phyloP scores from a whole-genome alignment of 345 rosid species.

The Acer negundo region DNA sequence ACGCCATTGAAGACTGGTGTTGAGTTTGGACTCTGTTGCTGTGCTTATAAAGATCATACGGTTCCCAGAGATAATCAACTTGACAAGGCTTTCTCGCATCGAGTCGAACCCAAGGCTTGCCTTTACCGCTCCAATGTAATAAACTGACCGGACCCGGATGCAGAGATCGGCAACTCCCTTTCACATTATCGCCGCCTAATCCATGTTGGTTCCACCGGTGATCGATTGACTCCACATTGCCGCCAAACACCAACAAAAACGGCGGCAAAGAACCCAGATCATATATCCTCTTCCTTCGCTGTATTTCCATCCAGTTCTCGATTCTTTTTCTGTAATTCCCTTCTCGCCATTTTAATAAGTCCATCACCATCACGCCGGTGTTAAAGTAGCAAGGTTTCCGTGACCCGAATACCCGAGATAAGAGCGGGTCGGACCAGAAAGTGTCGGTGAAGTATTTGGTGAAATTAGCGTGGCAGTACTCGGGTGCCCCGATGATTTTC shows the following conservation, averaged over 20 bases:
- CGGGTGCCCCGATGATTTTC: conserved; percentile 86
- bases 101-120: conserved; percentile 92
- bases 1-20: conserved; percentile 25
- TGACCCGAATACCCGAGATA: conserved; percentile 57
- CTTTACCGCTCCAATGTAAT: conserved; percentile 98
- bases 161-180: conserved; percentile 77
- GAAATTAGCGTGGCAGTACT: conserved; percentile 93
- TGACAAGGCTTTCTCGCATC: conserved; percentile 79
- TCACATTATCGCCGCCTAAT: conserved; percentile 88
- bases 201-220: conserved; percentile 98
- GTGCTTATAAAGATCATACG: conserved; percentile 62
- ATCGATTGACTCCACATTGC: conserved; percentile 76
- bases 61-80: conserved; percentile 79
- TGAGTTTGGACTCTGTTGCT: conserved; percentile 28
- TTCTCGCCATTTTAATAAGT: conserved; percentile 71
- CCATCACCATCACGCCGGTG: conserved; percentile 99
- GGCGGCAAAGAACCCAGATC: conserved; percentile 94
- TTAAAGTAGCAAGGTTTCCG: conserved; percentile 86
- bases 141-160: conserved; percentile 92
- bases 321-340: conserved; percentile 67
- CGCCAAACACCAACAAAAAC: conserved; percentile 80
- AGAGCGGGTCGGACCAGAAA: conserved; percentile 85
- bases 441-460: conserved; percentile 79
- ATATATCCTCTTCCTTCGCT: conserved; percentile 71
- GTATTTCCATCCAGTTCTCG: conserved; percentile 90